A percentile compares a stretch with the other conserved stretches of the same genome.
Conservation (phyloP, 1,284 basidiomycete species). For the Gymnopus androsaceus region DNA sequence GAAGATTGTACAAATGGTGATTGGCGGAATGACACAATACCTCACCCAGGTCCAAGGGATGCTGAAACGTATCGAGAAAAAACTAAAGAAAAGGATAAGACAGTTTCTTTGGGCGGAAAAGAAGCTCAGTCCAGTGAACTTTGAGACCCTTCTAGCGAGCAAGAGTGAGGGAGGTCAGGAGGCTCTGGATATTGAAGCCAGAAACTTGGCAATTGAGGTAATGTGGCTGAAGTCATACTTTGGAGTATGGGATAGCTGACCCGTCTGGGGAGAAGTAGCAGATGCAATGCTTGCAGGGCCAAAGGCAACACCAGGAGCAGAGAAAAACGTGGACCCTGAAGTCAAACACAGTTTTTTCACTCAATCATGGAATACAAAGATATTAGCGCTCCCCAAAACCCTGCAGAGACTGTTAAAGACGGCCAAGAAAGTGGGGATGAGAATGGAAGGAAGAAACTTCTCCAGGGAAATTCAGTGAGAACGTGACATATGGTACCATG, state of each 20-base stretch:
- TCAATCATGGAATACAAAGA: not conserved
- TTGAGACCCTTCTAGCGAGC: slow-evolving; percentile 2
- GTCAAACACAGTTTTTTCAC: not conserved
- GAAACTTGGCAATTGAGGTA: slow-evolving; percentile 22
- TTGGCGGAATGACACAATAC: slow-evolving; percentile 21
- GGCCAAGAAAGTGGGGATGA: no score
- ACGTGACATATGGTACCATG: no score
- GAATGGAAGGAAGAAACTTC: not conserved
- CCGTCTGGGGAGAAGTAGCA: slow-evolving; percentile 18
- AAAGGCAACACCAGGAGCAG: not conserved
- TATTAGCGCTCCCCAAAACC: no score
- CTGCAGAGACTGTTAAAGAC: no score
- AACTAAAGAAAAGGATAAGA: slow-evolving; percentile 8
- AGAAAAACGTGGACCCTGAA: not conserved
- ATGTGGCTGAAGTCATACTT: slow-evolving; percentile 19
- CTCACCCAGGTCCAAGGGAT: slow-evolving; percentile 27
- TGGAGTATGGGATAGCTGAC: not conserved
- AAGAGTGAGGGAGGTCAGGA: slow-evolving; percentile 17
- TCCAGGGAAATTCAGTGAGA: no score
- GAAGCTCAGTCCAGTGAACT: slow-evolving; percentile 9
- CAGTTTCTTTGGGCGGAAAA: slow-evolving; percentile 18
- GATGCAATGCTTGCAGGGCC: slow-evolving; percentile 8
- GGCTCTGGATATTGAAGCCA: slow-evolving; percentile 14
- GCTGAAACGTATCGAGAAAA: slow-evolving; percentile 17
- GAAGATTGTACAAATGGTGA: slow-evolving; percentile 19